Base-by-base conservation (phyloP, 2,329 filamentous ascomycete species). In the Neonectria coccinea region DNA sequence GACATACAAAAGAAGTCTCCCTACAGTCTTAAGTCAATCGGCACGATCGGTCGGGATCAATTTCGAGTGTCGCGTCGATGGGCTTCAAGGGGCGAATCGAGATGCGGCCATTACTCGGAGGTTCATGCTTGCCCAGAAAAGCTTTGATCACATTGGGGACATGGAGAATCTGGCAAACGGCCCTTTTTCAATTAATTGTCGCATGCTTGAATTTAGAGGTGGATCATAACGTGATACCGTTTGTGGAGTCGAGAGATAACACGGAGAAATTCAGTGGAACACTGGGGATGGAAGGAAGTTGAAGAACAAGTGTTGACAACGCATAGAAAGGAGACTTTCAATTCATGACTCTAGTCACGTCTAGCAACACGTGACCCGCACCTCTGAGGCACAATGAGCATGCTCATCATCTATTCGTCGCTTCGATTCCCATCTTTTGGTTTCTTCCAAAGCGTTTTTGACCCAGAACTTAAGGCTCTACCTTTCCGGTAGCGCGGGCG, bases 81-180 rank as follows among this genome's bases (percentile, higher is more conserved):
- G 14, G n/a, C 47, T 27, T 22, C 12, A 14, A 53, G 48, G 56
- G 39, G 50, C 18, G 25, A 8, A 42, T 42, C 41, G 16, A 41
- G 42, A 59, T 27, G 27, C 48, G 52, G 47, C 52, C 51, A 27
- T 71, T 73, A 69, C 65, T 73, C 70, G 70, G 70, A 67, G 54
- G 44, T 70, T 73, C 61, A 73, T 73, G 70, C 70, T 59, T 68
- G 69, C 62, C 59, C 54, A 9, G 51, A 22, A 48, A 48, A 48
- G 22, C 25, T 29, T 16, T 48, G 45, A 48, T 29, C 25, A n/a
- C 14, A 48, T 47, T 48, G 25, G 29, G 25, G 48, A 44, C 45
- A 56, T 45, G 33, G n/a, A 45, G 39, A 51, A 54, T 44, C 50
- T 11, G 42, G n/a, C 6, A 61, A 61, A 55, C 58, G 58, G 58